These are phyloP conservation scores for Starmerella vitae DNA, from an alignment of 805 yeast genomes.

Conservation along the genomic window DNA sequence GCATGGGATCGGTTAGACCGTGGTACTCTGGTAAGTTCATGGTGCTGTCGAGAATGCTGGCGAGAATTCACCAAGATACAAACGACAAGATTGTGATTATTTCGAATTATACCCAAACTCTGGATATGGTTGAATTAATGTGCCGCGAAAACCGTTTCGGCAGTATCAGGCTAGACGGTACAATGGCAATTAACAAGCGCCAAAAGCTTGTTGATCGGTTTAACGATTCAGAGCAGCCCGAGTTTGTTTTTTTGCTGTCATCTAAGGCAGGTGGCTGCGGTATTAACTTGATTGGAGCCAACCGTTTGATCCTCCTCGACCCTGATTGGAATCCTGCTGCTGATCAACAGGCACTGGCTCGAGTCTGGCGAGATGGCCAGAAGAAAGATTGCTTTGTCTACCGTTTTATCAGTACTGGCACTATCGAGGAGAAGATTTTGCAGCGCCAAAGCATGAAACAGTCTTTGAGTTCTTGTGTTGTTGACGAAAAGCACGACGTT, in stretches of 20 bases:
- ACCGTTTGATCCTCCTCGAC: slow-evolving; percentile 73
- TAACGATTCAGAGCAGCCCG: slow-evolving; percentile 78
- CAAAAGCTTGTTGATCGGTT: slow-evolving; percentile 84
- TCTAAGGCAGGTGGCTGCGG: slow-evolving; percentile 99
- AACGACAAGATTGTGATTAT: slow-evolving; percentile 90
- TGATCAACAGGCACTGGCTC: slow-evolving; percentile 92
- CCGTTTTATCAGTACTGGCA: slow-evolving; percentile 84
- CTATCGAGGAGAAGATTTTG: slow-evolving; percentile 90
- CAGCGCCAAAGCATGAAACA: slow-evolving; percentile 93
- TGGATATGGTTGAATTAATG: slow-evolving; percentile 77
- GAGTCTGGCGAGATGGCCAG: slow-evolving; percentile 99
- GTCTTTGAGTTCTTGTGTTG: slow-evolving; percentile 87
- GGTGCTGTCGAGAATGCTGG: slow-evolving; percentile 72
- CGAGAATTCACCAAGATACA: slow-evolving; percentile 62
- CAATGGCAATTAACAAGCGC: slow-evolving; percentile 80
- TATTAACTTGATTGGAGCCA: slow-evolving; percentile 91
- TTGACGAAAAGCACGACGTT: slow-evolving; percentile 90
- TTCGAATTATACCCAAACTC: slow-evolving; percentile 87
- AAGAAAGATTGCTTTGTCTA: slow-evolving; percentile 93
- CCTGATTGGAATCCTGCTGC: slow-evolving; percentile 98
- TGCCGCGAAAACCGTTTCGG: slow-evolving; percentile 71
- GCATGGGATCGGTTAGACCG: slow-evolving; percentile 60
- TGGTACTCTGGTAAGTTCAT: slow-evolving; percentile 78
- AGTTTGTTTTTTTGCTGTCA: slow-evolving; percentile 76
- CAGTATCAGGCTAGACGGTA: slow-evolving; percentile 73